Conservation (phyloP, 371 early-diverging fungal genomes). For the Coemansia sp. region DNA sequence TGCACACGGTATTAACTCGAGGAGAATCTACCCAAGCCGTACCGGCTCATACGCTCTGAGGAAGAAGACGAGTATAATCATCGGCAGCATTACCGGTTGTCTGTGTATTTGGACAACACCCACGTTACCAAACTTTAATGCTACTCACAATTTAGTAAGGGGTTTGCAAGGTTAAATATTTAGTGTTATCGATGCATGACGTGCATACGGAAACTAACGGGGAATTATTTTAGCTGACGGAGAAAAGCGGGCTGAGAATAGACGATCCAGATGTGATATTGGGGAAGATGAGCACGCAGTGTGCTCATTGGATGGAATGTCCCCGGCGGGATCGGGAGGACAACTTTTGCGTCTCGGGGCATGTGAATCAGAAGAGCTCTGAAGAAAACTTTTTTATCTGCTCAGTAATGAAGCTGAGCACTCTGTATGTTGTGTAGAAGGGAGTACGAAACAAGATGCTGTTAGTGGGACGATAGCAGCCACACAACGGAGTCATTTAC, state of each 20-base stretch:
- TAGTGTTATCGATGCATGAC: background rate
- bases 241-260: background rate
- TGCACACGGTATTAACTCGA: conserved; percentile 25
- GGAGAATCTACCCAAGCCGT: conserved; percentile 40
- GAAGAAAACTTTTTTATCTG: background rate
- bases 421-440: background rate
- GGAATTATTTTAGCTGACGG: background rate
- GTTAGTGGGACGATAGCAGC: background rate
- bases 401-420: background rate
- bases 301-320: background rate
- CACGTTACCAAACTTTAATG: conserved; percentile 50
- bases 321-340: conserved; percentile 1
- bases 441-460: background rate
- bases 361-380: background rate
- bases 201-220: background rate
- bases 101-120: conserved; percentile 38
- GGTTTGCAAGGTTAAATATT: background rate
- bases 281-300: background rate
- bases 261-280: background rate
- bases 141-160: conserved; percentile 9
- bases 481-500: background rate
- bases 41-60: conserved; percentile 33
- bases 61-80: conserved; percentile 46
- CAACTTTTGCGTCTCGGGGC: background rate
- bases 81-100: conserved; percentile 42